Evolutionary conservation across 2,329 filamentous ascomycete species (phyloP).

Genomic region (Talaromyces pinophilus): DNA sequence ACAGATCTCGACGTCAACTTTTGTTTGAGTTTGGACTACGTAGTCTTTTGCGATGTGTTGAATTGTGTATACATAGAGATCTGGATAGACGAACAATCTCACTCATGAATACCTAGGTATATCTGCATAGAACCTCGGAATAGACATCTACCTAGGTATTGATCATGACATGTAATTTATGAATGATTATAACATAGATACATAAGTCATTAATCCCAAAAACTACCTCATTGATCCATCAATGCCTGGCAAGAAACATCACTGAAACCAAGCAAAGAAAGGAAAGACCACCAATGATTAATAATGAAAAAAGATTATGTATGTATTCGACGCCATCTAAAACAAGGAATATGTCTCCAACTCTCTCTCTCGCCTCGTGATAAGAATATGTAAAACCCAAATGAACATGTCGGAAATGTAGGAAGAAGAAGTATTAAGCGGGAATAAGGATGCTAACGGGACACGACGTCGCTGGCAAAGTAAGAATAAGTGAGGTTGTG

Average conservation of each 20-base stretch:
- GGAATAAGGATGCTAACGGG: not conserved
- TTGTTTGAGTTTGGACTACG: not conserved
- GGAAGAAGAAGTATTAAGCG: not conserved
- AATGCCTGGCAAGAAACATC: not conserved
- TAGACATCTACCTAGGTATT: too few relatives aligned
- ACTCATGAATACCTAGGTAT: not conserved
- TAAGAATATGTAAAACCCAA: not conserved
- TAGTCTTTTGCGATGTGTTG: not conserved
- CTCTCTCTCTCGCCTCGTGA: not conserved
- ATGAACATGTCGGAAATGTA: not conserved
- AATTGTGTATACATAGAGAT: not conserved
- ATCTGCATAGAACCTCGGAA: not conserved
- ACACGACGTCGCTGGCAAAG: too few relatives aligned
- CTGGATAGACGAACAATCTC: constrained; percentile 1
- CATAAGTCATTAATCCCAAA: not conserved
- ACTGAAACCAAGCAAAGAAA: not conserved
- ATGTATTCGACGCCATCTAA: constrained; percentile 5
- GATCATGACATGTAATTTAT: too few relatives aligned
- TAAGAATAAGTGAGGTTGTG: too few relatives aligned
- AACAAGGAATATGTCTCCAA: not conserved
- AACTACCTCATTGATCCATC: not conserved
- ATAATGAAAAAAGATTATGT: not conserved
- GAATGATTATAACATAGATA: not conserved
- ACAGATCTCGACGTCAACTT: not conserved
- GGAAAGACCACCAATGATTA: not conserved